Evolutionary conservation across 2,329 filamentous ascomycete genomes (phyloP).

Genomic region (Gnomoniopsis sp.): DNA sequence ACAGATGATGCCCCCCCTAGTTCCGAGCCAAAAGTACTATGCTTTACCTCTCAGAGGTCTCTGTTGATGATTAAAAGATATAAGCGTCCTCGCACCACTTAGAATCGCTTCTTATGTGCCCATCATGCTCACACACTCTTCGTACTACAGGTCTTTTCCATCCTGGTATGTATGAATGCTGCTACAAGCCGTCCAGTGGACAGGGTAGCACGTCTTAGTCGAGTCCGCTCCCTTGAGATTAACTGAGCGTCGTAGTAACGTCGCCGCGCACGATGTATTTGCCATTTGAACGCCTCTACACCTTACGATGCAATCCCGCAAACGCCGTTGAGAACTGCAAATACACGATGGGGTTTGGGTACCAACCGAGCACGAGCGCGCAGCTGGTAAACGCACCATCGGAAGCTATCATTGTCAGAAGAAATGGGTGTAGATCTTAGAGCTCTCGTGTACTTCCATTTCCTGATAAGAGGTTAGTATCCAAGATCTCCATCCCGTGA

Average conservation of each 20-base stretch:
- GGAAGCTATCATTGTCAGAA: slow-evolving; percentile 64
- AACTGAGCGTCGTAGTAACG: slow-evolving; percentile 8
- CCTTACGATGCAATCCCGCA: slow-evolving; percentile 24
- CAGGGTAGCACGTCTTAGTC: neutral
- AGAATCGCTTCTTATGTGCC: slow-evolving; percentile 4
- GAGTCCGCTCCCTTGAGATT: slow-evolving; percentile 13
- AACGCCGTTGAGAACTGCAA: slow-evolving; percentile 40
- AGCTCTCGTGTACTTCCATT: slow-evolving; percentile 99
- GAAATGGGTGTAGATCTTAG: slow-evolving; percentile 99
- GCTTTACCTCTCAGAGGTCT: slow-evolving; percentile 17
- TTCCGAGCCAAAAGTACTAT: slow-evolving; percentile 26
- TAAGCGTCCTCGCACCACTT: slow-evolving; percentile 1
- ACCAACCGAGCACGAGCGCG: slow-evolving; percentile 4
- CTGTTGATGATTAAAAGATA: slow-evolving; percentile 21
- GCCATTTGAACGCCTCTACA: slow-evolving; percentile 24
- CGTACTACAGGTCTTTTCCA: neutral
- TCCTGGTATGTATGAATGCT: neutral
- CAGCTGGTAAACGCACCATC: slow-evolving; percentile 12
- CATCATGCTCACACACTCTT: neutral
- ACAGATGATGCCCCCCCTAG: slow-evolving; percentile 22
- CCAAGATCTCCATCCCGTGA: slow-evolving; percentile 19
- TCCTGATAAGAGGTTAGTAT: slow-evolving; percentile 62
- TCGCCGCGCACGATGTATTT: slow-evolving; percentile 12
- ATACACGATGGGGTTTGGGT: slow-evolving; percentile 42
- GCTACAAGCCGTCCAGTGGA: neutral